Conservation (phyloP, 1,139 yeast species). For the Protomyces inouyei region DNA sequence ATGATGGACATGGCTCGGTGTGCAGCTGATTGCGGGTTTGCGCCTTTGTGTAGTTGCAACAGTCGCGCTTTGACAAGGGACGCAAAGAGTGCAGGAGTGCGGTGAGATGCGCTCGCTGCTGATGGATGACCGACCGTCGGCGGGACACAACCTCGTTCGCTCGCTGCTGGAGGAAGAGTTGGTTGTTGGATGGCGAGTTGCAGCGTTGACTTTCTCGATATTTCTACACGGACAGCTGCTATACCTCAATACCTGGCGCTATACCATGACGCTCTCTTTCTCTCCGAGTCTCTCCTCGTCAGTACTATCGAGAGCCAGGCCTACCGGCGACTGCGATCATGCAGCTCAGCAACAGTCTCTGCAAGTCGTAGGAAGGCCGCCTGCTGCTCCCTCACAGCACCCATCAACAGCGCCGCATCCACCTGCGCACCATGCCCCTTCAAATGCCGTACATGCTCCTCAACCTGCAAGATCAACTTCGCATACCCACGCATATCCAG, state of each 20-base stretch:
- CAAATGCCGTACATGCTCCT: slow-evolving; percentile 67
- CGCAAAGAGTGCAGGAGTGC: not conserved
- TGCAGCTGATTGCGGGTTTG: not conserved
- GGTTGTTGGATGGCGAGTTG: not conserved
- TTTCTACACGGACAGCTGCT: no score
- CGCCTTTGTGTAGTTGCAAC: no score
- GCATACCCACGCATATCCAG: slow-evolving; percentile 64
- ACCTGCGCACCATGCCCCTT: slow-evolving; percentile 44
- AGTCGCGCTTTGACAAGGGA: not conserved
- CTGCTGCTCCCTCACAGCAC: slow-evolving; percentile 15
- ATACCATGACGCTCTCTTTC: no score
- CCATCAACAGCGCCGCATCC: slow-evolving; percentile 12
- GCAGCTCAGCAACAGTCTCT: slow-evolving; percentile 6
- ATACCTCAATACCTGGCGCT: no score
- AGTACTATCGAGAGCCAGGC: no score
- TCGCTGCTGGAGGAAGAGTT: not conserved
- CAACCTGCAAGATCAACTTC: slow-evolving; percentile 62
- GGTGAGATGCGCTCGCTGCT: not conserved
- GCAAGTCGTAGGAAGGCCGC: slow-evolving; percentile 9
- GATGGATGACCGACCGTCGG: slow-evolving; percentile 2
- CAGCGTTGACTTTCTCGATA: no score
- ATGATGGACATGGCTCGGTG: slow-evolving; percentile 13
- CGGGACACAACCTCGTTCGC: not conserved
- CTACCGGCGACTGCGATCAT: slow-evolving; percentile 7
- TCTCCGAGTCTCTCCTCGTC: no score